Base-by-base conservation (phyloP, 805 yeast species). In the Sungouiella blattae region DNA sequence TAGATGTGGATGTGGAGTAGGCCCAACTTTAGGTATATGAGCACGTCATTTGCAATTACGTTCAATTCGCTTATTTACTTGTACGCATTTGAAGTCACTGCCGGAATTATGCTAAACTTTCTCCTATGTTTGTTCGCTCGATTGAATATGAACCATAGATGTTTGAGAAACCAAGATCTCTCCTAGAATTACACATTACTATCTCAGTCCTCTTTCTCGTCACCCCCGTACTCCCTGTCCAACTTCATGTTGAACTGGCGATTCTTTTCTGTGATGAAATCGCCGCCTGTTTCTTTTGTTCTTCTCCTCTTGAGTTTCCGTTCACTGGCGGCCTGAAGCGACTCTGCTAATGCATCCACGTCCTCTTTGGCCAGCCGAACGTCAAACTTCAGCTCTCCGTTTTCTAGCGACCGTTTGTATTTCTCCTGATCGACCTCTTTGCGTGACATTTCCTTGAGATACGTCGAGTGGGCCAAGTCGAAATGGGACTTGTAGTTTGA, bases 181-280 rank as follows among this genome's bases (percentile, higher is more conserved):
- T n/a, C n/a, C n/a, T n/a, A n/a, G n/a, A n/a, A n/a, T n/a, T n/a
- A n/a, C n/a, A n/a, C n/a, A n/a, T n/a, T n/a, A n/a, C n/a, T n/a
- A n/a, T n/a, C n/a, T n/a, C n/a, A n/a, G n/a, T n/a, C 6, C 20
- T 9, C n/a, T 11, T 5, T 4, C 11, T 17, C 18, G 23, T 18
- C 31, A 16, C 31, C 18, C n/a, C 31, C 49, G 17, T 40, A 46
- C 35, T 47, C 50, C 11, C 50, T 22, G 14, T 47, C 50, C 44
- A 85, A 61, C 50, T 85, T 84, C 52, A 73, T 75, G 58, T 84
- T 85, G 58, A 84, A 85, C 46, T 81, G 80, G 52, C 71, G 74
- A 64, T 85, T 85, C 57, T 80, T 80, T 44, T 80, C 87, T 52
- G 81, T 84, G 52, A 85, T 76, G 55, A 62, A 72, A 18, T 73